A percentile compares a stretch with the other conserved stretches of the same genome.
Evolutionary conservation across 2,329 filamentous ascomycete species (phyloP).

Genomic region (Botrytis sinoallii): DNA sequence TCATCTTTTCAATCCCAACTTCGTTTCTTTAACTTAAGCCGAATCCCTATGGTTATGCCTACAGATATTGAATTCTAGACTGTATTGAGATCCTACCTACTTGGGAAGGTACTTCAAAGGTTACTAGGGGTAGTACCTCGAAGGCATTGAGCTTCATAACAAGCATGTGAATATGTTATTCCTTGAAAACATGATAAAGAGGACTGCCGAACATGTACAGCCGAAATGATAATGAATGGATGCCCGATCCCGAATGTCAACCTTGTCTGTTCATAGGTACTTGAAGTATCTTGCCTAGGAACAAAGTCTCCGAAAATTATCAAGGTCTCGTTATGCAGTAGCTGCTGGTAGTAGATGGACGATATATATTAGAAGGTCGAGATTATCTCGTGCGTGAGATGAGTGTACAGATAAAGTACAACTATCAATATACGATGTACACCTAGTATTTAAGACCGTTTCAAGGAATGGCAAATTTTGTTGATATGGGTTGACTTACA

Average conservation of each 20-base stretch:
- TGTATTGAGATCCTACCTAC: not conserved
- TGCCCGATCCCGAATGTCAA: not conserved
- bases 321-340: not conserved
- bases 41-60: not conserved
- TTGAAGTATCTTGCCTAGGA: not conserved
- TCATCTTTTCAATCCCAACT: not conserved
- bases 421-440: not conserved
- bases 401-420: not conserved
- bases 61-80: not conserved
- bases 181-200: not conserved
- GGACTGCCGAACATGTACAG: not conserved
- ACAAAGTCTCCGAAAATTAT: not conserved
- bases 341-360: not conserved
- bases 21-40: not conserved
- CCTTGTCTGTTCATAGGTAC: not conserved
- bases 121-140: not conserved
- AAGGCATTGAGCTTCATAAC: not conserved
- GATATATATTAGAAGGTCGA: not conserved
- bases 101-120: constrained; percentile 1
- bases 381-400: not conserved
- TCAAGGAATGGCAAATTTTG: not conserved
- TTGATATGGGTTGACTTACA: not conserved
- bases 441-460: not conserved
- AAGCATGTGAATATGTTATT: constrained; percentile 3
- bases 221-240: not conserved